phyloP scores from a whole-genome alignment of 2,329 filamentous ascomycete species.

The Rhynchosporium graminicola region DNA sequence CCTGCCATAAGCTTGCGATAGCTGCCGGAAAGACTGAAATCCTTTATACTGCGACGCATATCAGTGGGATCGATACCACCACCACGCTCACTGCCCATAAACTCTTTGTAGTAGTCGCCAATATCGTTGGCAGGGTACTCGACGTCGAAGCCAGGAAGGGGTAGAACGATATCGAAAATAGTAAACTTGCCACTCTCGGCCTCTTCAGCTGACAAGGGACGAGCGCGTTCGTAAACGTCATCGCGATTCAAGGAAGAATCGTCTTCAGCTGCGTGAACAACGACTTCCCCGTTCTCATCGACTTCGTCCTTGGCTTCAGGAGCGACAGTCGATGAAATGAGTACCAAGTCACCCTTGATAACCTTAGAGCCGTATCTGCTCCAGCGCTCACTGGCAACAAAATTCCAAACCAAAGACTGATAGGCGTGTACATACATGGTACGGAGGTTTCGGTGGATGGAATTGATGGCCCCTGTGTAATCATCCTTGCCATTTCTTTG shows the following conservation, averaged over 20 bases:
- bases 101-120: conserved; percentile 78
- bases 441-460: conserved; percentile 78
- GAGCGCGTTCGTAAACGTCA: conserved; percentile 67
- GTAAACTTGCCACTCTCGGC: conserved; percentile 72
- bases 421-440: conserved; percentile 98
- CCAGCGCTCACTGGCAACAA: conserved; percentile 79
- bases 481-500: conserved; percentile 53
- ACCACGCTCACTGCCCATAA: conserved; percentile 80
- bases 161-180: conserved; percentile 87
- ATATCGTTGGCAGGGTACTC: conserved; percentile 83
- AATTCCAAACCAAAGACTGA: conserved; percentile 94
- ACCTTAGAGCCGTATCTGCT: conserved; percentile 71
- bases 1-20: conserved; percentile 85
- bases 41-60: conserved; percentile 84
- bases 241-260: conserved; percentile 56
- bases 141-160: conserved; percentile 89
- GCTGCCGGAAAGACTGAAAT: conserved; percentile 83
- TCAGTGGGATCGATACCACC: conserved; percentile 78
- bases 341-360: conserved; percentile 74
- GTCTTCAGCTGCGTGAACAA: conserved; percentile 55
- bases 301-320: conserved; percentile 33
- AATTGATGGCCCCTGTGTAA: conserved; percentile 76
- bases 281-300: conserved; percentile 44
- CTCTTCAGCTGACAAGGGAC: conserved; percentile 75
- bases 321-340: conserved; percentile 29